Conservation (phyloP, 1,139 yeast species). For the Candida dubliniensis region DNA sequence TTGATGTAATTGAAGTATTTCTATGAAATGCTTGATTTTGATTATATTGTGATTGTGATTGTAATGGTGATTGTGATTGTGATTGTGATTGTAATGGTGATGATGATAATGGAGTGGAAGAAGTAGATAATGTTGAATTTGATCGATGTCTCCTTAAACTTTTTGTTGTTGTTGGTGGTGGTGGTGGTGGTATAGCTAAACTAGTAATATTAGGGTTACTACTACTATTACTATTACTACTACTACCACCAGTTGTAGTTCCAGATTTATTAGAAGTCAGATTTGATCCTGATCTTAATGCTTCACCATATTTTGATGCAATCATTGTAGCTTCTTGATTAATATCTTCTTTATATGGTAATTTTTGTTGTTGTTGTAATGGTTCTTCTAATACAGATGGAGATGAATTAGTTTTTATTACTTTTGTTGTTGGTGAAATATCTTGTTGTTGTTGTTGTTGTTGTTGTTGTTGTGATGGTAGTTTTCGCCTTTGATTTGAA, state of each 20-base stretch:
- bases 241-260: not conserved
- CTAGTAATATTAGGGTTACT: not conserved
- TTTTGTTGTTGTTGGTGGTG: not conserved
- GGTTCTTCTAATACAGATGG: not conserved
- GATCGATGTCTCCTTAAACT: conserved; percentile 8
- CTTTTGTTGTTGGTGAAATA: not conserved
- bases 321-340: conserved; percentile 7
- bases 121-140: conserved; percentile 9
- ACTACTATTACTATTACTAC: no score
- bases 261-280: not conserved
- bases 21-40: conserved; percentile 12
- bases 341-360: not conserved
- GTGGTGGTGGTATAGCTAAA: not conserved
- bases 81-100: no score
- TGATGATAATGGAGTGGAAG: conserved; percentile 1
- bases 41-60: no score
- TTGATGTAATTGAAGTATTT: conserved; percentile 8
- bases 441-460: not conserved
- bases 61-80: no score
- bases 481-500: not conserved
- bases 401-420: not conserved
- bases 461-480: not conserved
- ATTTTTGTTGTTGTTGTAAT: not conserved
- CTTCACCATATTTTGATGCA: conserved; percentile 10
- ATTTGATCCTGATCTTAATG: conserved; percentile 4